Base-by-base conservation (phyloP, 116 monocot species). In the Cymodocea nodosa region DNA sequence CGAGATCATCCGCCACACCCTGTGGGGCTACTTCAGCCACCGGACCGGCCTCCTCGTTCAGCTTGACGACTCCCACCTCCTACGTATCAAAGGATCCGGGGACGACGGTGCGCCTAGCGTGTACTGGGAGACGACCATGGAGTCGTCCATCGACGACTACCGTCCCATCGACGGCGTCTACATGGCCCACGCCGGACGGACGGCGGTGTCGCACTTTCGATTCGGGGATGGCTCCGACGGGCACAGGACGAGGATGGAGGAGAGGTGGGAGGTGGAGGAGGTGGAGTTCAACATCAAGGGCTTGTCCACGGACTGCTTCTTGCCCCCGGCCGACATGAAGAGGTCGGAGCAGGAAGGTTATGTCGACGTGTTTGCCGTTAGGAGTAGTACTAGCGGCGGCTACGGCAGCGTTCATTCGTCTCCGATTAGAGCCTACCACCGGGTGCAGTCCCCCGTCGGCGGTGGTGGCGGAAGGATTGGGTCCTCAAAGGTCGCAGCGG, bases 101-200 rank as follows among this genome's bases (percentile, higher is more conserved):
- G 66, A 23, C 54, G 6, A 73, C 65, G 23, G 62, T 4, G 57
- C 5, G 4, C 20, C 54, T 4, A 79, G 80, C 61, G 82, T 84
- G 4, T 94, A 80, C 74, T 94, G 94, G 94, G 89, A 89, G 73
- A 89, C 94, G n/a, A 84, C 78, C 6, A 94, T 83, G 82, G 94
- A 82, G 76, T 82, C 89, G 0, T 11, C 17, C 39, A 75, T 94
- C 25, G 80, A 78, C n/a, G 94, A 89, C 68, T 94, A 94, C 64
- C 70, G 79, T 18, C 52, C 78, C 2, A 68, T 94, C 14, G 87
- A 94, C n/a, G 94, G 89, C 59, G 70, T 94, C 63, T 74, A 83
- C 63, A 87, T 94, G 35, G 86, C 94, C 0, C 94, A 94, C 39
- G 64, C 82, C 0, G 94, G 93, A 3, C 51, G 70, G 34, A 86